Base-by-base conservation (phyloP, 208 protist genomes). In the Crithidia bombi region DNA sequence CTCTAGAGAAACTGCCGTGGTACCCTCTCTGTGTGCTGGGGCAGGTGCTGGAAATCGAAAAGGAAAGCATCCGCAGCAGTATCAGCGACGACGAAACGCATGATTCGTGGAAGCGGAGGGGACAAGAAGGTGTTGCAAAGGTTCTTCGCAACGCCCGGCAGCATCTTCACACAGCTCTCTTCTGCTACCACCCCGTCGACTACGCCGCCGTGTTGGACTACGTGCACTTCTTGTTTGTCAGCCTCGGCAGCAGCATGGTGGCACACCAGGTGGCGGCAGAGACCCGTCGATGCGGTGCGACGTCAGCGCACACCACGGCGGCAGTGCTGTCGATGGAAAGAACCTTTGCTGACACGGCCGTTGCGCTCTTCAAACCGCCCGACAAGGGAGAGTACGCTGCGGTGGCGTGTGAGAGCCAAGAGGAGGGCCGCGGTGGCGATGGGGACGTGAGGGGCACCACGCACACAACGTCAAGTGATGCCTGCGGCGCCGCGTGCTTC, bases 1-100 rank as follows among this genome's bases (percentile, higher is more conserved):
- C 62, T 39, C 66, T 77, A 5, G 78, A 84, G 55, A 44, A 38
- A 66, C 64, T 86, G 35, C 81, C 81, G 46, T 86, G 81, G 81
- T 73, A 73, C 30, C 56, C 73, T 21, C 68, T 82, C 21, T 61
- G 67, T 15, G 58, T 62, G 28, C 44, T 81, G 3, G 71, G 71
- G 10, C n/a, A 36, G 21, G 66, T 46, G 43, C 23, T 75, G 26
- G 17, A 32, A 9, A 17, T 25, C 26, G 5, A 19, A 0, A 59
- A 35, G 12, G 47, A 55, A 12, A 69, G 32, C n/a, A n/a, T n/a
- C n/a, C n/a, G n/a, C n/a, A n/a, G n/a, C n/a, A n/a, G n/a, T n/a
- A n/a, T n/a, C n/a, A n/a, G n/a, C 30, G 0, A 26, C 1, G n/a
- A 4, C 3, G 26, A 6, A 25, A 43, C 43, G 46, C 58, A 33